Evolutionary conservation across 805 yeast genomes (phyloP).

Genomic region (Saturnispora dispora): DNA sequence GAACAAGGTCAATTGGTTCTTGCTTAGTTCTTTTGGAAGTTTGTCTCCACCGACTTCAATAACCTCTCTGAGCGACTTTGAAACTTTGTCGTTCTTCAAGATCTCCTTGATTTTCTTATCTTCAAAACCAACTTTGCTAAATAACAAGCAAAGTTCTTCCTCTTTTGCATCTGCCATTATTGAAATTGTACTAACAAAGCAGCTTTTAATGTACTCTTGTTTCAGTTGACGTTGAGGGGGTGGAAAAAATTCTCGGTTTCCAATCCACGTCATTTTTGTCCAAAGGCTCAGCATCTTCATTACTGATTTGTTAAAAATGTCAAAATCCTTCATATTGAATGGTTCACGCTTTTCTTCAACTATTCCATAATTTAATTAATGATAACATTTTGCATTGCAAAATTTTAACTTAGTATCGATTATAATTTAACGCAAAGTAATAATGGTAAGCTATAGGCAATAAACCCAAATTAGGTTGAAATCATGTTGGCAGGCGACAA

Average conservation of each 20-base stretch:
- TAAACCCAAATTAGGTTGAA: no score
- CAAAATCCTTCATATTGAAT: no score
- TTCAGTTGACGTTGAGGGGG: neutral
- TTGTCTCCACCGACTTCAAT: constrained; percentile 33
- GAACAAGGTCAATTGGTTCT: constrained; percentile 52
- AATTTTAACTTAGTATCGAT: no score
- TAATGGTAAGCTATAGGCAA: no score
- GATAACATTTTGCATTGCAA: no score
- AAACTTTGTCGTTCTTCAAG: constrained; percentile 76
- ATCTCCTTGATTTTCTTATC: constrained; percentile 74
- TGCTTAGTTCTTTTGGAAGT: constrained; percentile 30
- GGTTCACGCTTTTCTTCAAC: no score
- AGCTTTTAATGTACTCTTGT: neutral
- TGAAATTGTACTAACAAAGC: neutral
- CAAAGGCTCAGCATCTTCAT: neutral
- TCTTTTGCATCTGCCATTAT: constrained; percentile 11
- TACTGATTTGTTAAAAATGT: no score
- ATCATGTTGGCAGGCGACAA: no score
- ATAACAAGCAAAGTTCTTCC: constrained; percentile 26
- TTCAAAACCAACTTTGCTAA: constrained; percentile 50
- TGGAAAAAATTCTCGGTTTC: neutral
- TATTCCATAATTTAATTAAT: no score
- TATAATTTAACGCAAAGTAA: no score
- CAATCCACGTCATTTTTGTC: neutral
- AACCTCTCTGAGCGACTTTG: constrained; percentile 55